phyloP scores from a whole-genome alignment of 1,284 basidiomycete species.

The Pholiota adiposa region DNA sequence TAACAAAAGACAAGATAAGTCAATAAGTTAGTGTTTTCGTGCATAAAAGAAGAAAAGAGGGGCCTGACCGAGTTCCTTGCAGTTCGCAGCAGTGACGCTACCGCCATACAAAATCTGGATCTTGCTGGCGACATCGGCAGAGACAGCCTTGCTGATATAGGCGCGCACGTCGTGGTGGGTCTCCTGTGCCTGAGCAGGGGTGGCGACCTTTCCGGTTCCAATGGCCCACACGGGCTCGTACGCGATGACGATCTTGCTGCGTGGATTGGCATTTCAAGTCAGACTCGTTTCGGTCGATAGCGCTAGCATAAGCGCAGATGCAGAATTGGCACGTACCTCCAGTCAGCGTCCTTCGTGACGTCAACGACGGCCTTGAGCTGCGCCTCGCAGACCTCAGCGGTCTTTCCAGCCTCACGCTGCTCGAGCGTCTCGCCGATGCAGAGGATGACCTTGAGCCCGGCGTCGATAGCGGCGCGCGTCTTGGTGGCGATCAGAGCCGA shows the following conservation, averaged over 20 bases:
- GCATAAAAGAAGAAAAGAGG: constrained; percentile 5
- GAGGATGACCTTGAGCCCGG: constrained; percentile 86
- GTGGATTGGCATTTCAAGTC: no score
- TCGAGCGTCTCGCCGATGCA: constrained; percentile 95
- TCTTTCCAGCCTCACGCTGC: constrained; percentile 85
- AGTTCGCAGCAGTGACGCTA: constrained; percentile 88
- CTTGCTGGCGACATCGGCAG: constrained; percentile 70
- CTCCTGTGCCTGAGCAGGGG: constrained; percentile 90
- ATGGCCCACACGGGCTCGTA: constrained; percentile 99
- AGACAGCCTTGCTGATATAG: constrained; percentile 75
- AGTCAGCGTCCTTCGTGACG: constrained; percentile 69
- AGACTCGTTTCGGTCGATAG: no score
- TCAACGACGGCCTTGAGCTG: constrained; percentile 85
- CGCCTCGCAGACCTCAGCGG: constrained; percentile 78
- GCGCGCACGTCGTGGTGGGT: constrained; percentile 86
- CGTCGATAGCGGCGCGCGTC: constrained; percentile 80
- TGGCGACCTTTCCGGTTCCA: constrained; percentile 96
- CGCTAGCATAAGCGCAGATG: no score
- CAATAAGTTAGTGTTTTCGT: background rate
- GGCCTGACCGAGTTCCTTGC: constrained; percentile 79
- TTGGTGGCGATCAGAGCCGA: constrained; percentile 87
- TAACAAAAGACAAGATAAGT: constrained; percentile 12
- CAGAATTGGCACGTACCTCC: constrained; percentile 86
- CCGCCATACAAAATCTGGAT: constrained; percentile 97
- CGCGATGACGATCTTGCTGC: constrained; percentile 93